Percentiles rank a stretch among this genome's conserved stretches.
phyloP scores from a whole-genome alignment of 148 eudicot genomes.

The Silene conica region DNA sequence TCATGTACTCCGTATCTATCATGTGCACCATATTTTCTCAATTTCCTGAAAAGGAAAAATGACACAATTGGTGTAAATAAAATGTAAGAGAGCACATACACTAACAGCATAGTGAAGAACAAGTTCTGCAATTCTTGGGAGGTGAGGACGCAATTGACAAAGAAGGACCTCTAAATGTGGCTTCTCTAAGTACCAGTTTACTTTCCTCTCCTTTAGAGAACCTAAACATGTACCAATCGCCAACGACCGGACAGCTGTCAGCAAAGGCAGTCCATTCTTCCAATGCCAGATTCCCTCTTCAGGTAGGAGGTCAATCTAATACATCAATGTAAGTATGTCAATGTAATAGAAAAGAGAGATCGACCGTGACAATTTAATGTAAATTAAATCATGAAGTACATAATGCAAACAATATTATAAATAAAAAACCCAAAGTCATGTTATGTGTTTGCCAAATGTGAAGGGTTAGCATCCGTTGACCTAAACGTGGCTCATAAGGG shows the following conservation, averaged over 20 bases:
- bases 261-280: slow-evolving; percentile 85
- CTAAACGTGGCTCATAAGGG: neutral
- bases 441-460: neutral
- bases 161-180: slow-evolving; percentile 48
- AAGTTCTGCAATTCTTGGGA: slow-evolving; percentile 66
- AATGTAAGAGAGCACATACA: slow-evolving; percentile 44
- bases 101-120: slow-evolving; percentile 78
- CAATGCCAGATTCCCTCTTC: slow-evolving; percentile 83
- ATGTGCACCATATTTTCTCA: neutral
- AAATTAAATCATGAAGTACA: slow-evolving; percentile 1
- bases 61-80: slow-evolving; percentile 7
- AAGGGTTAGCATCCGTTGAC: slow-evolving; percentile 2
- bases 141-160: slow-evolving; percentile 69
- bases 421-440: neutral
- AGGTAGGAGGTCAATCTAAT: slow-evolving; percentile 86
- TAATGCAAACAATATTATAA: neutral
- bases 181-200: slow-evolving; percentile 79
- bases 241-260: slow-evolving; percentile 62
- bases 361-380: slow-evolving; percentile 15
- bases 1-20: neutral
- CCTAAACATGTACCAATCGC: slow-evolving; percentile 79
- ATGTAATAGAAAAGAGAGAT: neutral
- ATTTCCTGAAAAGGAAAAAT: neutral
- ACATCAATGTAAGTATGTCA: slow-evolving; percentile 1
- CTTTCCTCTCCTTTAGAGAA: slow-evolving; percentile 66